Conservation (phyloP, 2,329 filamentous ascomycete species). For the Blastomyces parvus region DNA sequence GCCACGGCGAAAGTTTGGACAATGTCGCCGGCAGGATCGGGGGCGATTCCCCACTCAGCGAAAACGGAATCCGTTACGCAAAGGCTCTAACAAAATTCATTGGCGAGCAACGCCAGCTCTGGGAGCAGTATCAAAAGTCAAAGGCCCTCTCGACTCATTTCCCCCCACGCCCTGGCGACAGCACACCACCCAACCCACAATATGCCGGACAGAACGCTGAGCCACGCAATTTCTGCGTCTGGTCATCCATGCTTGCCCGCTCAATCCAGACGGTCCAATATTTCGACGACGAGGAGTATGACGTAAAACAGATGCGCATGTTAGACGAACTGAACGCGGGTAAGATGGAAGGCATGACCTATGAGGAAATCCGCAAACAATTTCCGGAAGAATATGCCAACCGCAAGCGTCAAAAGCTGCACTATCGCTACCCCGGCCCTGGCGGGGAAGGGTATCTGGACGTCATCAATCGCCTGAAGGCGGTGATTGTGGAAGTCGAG, state of each 20-base stretch:
- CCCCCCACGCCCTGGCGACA: slow-evolving; percentile 82
- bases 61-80: slow-evolving; percentile 70
- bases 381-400: slow-evolving; percentile 73
- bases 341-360: slow-evolving; percentile 88
- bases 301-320: slow-evolving; percentile 97
- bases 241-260: slow-evolving; percentile 93
- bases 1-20: slow-evolving; percentile 84
- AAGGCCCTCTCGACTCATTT: slow-evolving; percentile 69
- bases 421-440: slow-evolving; percentile 92
- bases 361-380: slow-evolving; percentile 73
- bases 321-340: slow-evolving; percentile 93
- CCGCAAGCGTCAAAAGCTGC: slow-evolving; percentile 76
- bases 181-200: slow-evolving; percentile 89
- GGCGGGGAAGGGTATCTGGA: slow-evolving; percentile 95
- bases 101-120: slow-evolving; percentile 65
- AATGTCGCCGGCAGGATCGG: slow-evolving; percentile 83
- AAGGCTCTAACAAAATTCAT: slow-evolving; percentile 75
- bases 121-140: slow-evolving; percentile 72
- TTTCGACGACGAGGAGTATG: slow-evolving; percentile 93
- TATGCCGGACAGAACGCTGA: slow-evolving; percentile 45
- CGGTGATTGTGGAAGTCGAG: slow-evolving; percentile 95
- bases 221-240: slow-evolving; percentile 85
- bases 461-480: slow-evolving; percentile 86
- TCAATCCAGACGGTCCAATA: slow-evolving; percentile 79
- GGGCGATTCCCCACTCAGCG: slow-evolving; percentile 75